These are phyloP conservation scores for Mytilinidion resinicola DNA, from an alignment of 495 filamentous ascomycete genomes.

Conservation along the genomic window DNA sequence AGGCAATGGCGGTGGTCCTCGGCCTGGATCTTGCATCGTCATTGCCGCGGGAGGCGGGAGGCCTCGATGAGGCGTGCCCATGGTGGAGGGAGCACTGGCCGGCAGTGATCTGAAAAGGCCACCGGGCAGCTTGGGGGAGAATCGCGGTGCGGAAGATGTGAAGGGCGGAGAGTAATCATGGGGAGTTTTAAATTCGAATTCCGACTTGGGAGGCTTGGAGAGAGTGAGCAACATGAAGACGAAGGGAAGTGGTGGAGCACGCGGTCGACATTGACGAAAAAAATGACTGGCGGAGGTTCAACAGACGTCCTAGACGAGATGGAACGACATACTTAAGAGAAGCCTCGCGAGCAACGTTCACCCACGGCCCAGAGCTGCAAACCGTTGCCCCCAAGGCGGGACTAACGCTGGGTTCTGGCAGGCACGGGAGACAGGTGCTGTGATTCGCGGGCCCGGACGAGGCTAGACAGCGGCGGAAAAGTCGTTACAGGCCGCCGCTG, in stretches of 20 bases:
- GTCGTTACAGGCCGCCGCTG: constrained; percentile 17
- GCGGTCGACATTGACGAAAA: constrained; percentile 14
- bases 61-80: constrained; percentile 69
- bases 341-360: constrained; percentile 25
- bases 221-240: constrained; percentile 58
- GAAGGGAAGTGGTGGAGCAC: constrained; percentile 2
- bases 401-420: constrained; percentile 20
- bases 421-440: constrained; percentile 10
- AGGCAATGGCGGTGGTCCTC: constrained; percentile 19
- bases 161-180: constrained; percentile 61
- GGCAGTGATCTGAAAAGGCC: constrained; percentile 43
- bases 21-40: constrained; percentile 46
- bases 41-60: constrained; percentile 69
- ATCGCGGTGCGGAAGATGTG: constrained; percentile 50
- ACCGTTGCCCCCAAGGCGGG: constrained; percentile 24
- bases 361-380: constrained; percentile 20
- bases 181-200: constrained; percentile 60
- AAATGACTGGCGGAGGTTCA: constrained; percentile 16
- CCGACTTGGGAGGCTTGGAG: constrained; percentile 52
- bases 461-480: constrained; percentile 12
- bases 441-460: constrained; percentile 24
- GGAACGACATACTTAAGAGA: constrained; percentile 24
- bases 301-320: constrained; percentile 14
- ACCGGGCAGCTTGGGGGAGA: constrained; percentile 51
- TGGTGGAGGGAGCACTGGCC: constrained; percentile 39